Evolutionary conservation across 345 rosid species (phyloP), one percentile per base, ranked within the genome.

Genomic region (Gossypium herbaceum): DNA sequence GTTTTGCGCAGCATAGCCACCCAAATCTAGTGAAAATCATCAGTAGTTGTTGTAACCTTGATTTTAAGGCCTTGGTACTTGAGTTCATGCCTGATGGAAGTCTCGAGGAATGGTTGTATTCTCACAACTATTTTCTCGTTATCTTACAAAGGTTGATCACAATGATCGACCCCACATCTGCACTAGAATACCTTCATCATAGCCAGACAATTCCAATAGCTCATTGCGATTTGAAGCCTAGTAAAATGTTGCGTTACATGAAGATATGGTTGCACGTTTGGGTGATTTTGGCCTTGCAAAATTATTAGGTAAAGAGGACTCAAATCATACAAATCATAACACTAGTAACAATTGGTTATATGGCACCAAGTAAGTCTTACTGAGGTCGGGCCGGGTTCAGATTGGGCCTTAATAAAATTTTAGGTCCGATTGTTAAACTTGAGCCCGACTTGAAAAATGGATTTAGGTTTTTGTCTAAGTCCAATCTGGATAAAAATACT

Each of bases 401-500:
- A 0, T 29, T 29, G 4, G 5, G 34, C 34, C 0, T 4, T 29
- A 29, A 29, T 29, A 29, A 29, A 29, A 29, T 29, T 29, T 29
- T 29, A 29, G 0, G 5, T 29, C 5, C 1, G 0, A 29, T 29
- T 29, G 1, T 0, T 29, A 29, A 0, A 1, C 1, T 0, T 29
- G 0, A 1, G 34, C 34, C 0, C 0, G 0, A 27, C 34, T 27
- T 27, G 0, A 27, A 27, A 27, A 27, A 0, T 27, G 4, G 3
- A 2, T 0, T 27, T 27, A 27, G 0, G 0, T 27, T 27, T 27
- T 27, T 27, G 0, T 27, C 3, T 1, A 27, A 27, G 29, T 25
- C 0, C 0, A 25, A 25, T 25, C 0, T 25, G 3, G 29, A 27
- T 27, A 27, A 27, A 27, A 27, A 27, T 27, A 3, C 0, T 27